Evolutionary conservation across 805 yeast species (phyloP), one percentile per base, ranked within the genome.

Genomic region (Torulaspora quercuum): DNA sequence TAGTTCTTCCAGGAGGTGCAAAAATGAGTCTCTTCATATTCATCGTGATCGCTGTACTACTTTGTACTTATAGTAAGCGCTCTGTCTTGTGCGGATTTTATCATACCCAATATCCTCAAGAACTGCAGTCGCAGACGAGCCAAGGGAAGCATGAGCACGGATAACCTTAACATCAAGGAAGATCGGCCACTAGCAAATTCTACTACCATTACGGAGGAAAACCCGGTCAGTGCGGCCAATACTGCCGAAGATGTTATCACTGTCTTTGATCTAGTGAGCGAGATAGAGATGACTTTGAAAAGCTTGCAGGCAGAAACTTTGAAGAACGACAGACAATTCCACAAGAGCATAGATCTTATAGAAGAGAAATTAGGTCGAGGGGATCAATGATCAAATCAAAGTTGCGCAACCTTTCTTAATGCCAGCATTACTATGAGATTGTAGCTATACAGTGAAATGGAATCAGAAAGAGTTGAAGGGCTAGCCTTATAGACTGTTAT

Each of bases 201-300:
- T 8, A 19, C 43, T 4, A 17, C 39, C 8, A 27, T 25, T 8
- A 27, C 16, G 19, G 36, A 33, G 13, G 34, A 12, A 13, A 9
- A 27, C 12, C 34, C 34, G 12, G 16, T 14, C 6, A 33, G 25
- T 1, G 36, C 32, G 14, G 37, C 17, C 10, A 22, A 16, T 9
- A n/a, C 10, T 11, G 21, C 12, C n/a, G 28, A 34, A 17, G 29
- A 27, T 23, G 39, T 28, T 5, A 46, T 46, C 3, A 57, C 59
- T 4, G 47, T 59, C 3, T 59, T 49, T 36, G 59, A 59, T 18
- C 32, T 59, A n/a, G 50, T 59, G 0, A 45, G 45, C 13, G 53
- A 50, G 8, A 53, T 59, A 14, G 59, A 59, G 37, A 43, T 45
- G 19, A 38, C 55, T 1, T 25, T 59, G 17, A 40, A 44, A 13